Conservation (phyloP, 306 rosid species). For the Pyrus pyrifolia region DNA sequence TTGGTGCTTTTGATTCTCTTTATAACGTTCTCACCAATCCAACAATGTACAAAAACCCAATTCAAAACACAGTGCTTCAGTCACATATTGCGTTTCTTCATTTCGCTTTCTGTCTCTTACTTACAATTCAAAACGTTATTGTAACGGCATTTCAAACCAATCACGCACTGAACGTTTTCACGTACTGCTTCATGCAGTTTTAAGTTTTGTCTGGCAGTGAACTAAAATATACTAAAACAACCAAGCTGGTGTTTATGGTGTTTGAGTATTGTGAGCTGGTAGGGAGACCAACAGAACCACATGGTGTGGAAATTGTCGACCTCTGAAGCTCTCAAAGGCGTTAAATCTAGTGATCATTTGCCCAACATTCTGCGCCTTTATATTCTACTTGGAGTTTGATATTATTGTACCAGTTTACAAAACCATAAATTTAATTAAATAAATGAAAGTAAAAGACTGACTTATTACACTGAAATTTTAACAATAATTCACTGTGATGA, state of each 20-base stretch:
- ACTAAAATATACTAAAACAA: conserved; percentile 10
- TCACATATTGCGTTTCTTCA: conserved; percentile 10
- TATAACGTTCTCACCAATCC: conserved; percentile 24
- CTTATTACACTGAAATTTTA: not conserved
- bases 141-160: fast-evolving
- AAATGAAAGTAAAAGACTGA: not conserved
- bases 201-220: not conserved
- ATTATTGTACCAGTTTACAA: not conserved
- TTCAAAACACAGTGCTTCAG: conserved; percentile 5
- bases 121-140: too few species aligned
- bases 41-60: conserved; percentile 32
- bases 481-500: not conserved
- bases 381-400: conserved; percentile 7
- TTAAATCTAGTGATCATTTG: conserved; percentile 1
- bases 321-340: conserved; percentile 8
- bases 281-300: conserved; percentile 43
- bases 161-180: not conserved
- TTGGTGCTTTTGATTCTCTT: conserved; percentile 9
- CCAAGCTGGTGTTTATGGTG: conserved; percentile 2
- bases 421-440: not conserved
- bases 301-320: conserved; percentile 28
- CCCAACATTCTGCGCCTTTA: conserved; percentile 28
- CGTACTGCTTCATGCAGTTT: not conserved
- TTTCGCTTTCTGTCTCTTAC: not conserved
- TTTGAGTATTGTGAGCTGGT: conserved; percentile 27